These are phyloP conservation scores for Dianthus caryophyllus DNA, from an alignment of 148 eudicot species.

Conservation along the genomic window DNA sequence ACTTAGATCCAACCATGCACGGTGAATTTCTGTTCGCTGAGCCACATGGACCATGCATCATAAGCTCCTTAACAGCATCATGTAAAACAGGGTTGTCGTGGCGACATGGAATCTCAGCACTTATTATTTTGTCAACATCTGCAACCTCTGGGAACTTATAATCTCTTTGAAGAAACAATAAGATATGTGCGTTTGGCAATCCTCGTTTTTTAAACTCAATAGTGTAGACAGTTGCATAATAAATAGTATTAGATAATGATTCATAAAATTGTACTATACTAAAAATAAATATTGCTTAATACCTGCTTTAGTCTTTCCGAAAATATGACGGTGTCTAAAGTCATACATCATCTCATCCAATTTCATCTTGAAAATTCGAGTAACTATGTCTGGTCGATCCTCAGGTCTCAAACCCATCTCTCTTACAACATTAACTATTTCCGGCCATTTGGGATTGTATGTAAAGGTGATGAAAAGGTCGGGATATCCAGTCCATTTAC, in stretches of 20 bases:
- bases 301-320: background rate
- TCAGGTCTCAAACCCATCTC: too few species aligned
- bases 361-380: too few species aligned
- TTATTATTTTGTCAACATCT: background rate
- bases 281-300: too few species aligned
- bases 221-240: too few species aligned
- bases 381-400: too few species aligned
- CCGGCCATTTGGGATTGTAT: too few species aligned
- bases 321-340: background rate
- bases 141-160: too few species aligned
- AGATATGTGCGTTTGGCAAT: background rate
- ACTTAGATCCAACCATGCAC: background rate
- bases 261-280: too few species aligned
- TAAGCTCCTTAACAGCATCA: background rate
- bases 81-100: background rate
- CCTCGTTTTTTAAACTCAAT: too few species aligned
- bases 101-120: background rate
- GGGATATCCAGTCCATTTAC: too few species aligned
- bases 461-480: too few species aligned
- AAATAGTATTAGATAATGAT: background rate
- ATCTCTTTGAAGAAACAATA: background rate
- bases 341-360: background rate
- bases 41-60: constrained; percentile 16
- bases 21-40: background rate
- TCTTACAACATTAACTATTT: too few species aligned